These are phyloP conservation scores for Dacryopinax primogenitus DNA, from an alignment of 768 basidiomycete species.

Conservation along the genomic window DNA sequence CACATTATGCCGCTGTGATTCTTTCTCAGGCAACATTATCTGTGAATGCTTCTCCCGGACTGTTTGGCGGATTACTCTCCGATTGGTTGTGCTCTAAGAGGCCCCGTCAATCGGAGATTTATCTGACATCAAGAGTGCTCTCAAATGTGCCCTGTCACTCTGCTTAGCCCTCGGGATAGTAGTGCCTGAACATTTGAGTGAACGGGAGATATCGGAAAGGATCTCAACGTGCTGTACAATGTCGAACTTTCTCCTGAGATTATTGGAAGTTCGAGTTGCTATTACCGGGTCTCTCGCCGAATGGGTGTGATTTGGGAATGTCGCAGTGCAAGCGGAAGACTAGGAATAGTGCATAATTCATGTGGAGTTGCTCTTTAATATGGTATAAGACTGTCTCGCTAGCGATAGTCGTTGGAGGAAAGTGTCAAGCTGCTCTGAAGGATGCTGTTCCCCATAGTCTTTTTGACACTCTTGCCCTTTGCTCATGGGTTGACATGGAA, in stretches of 20 bases:
- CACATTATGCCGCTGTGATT: background rate
- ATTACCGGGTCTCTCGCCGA: background rate
- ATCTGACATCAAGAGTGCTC: background rate
- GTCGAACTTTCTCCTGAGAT: background rate
- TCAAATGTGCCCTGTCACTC: background rate
- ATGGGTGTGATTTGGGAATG: background rate
- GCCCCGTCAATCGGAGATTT: background rate
- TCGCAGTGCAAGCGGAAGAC: background rate
- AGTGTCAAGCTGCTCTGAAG: background rate
- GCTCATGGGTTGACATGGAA: constrained; percentile 3
- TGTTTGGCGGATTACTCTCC: background rate
- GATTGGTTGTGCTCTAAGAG: background rate
- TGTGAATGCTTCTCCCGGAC: background rate
- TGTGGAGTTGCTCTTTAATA: background rate
- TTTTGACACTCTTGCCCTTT: background rate
- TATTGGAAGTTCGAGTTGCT: background rate
- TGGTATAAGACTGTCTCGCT: background rate
- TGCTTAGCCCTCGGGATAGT: background rate
- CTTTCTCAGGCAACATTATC: background rate
- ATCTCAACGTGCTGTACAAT: background rate
- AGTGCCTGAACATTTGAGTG: background rate
- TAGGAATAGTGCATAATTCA: background rate
- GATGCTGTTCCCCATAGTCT: background rate
- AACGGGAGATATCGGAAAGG: background rate
- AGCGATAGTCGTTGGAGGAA: background rate